These are phyloP conservation scores for Phallus indusiatus DNA, from an alignment of 768 basidiomycete species.

Conservation along the genomic window DNA sequence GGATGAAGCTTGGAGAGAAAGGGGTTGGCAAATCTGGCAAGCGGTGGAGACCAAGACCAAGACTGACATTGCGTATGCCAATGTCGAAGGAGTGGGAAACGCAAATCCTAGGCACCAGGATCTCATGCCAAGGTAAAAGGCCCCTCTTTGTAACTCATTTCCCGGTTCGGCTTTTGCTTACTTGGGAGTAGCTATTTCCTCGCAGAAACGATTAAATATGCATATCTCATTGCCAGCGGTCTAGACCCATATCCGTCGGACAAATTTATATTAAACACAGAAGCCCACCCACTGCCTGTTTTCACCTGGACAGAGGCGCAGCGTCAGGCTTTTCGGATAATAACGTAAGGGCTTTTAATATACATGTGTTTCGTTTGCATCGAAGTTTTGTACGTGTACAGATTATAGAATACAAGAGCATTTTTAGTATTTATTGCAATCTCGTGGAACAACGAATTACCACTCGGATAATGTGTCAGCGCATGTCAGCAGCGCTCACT, in stretches of 20 bases:
- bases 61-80: slow-evolving; percentile 55
- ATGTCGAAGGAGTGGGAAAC: slow-evolving; percentile 38
- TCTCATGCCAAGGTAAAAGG: slow-evolving; percentile 64
- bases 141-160: slow-evolving; percentile 2
- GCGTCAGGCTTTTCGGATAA: slow-evolving; percentile 33
- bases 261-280: slow-evolving; percentile 40
- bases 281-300: slow-evolving; percentile 70
- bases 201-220: slow-evolving; percentile 62
- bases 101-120: slow-evolving; percentile 31
- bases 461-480: too few species aligned
- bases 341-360: slow-evolving; percentile 13
- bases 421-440: too few species aligned
- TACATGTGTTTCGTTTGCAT: too few species aligned
- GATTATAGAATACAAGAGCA: too few species aligned
- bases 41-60: slow-evolving; percentile 53
- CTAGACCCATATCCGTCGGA: slow-evolving; percentile 46
- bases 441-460: too few species aligned
- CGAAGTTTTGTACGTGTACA: too few species aligned
- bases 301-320: slow-evolving; percentile 54
- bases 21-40: slow-evolving; percentile 63
- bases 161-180: neutral
- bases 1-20: slow-evolving; percentile 56
- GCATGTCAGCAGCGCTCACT: too few species aligned
- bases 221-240: slow-evolving; percentile 58
- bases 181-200: slow-evolving; percentile 36